phyloP scores from a whole-genome alignment of 345 rosid species.

The Ailanthus altissimus region DNA sequence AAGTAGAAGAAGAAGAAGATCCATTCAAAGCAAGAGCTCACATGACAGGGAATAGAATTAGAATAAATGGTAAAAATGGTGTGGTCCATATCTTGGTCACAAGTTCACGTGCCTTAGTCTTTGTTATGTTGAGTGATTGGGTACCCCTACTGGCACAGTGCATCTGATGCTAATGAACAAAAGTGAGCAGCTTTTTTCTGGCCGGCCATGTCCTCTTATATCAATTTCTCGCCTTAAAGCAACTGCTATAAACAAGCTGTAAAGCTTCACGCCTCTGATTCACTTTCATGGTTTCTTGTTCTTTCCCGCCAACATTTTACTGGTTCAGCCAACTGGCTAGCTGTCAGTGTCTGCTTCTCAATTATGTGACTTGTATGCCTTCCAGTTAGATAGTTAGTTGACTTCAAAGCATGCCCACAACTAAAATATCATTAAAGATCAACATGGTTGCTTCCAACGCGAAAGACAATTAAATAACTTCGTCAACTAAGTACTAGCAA shows the following conservation, averaged over 20 bases:
- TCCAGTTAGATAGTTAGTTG: neutral
- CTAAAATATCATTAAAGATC: no score
- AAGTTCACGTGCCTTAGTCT: constrained; percentile 21
- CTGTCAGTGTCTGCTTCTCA: neutral
- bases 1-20: neutral
- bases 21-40: constrained; percentile 13
- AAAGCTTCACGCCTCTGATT: constrained; percentile 22
- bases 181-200: constrained; percentile 9
- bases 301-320: constrained; percentile 8
- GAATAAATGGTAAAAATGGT: neutral
- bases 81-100: constrained; percentile 22
- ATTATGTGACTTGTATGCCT: neutral
- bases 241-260: constrained; percentile 21
- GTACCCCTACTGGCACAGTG: neutral
- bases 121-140: neutral
- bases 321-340: neutral
- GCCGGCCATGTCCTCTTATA: neutral
- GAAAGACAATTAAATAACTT: neutral
- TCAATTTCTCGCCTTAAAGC: constrained; percentile 17
- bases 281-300: neutral
- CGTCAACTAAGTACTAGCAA: neutral
- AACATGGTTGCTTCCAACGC: neutral
- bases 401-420: no score
- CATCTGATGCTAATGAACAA: constrained; percentile 18
- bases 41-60: constrained; percentile 6